Conservation (phyloP, 1,284 basidiomycete species). For the Ganoderma lucidum region DNA sequence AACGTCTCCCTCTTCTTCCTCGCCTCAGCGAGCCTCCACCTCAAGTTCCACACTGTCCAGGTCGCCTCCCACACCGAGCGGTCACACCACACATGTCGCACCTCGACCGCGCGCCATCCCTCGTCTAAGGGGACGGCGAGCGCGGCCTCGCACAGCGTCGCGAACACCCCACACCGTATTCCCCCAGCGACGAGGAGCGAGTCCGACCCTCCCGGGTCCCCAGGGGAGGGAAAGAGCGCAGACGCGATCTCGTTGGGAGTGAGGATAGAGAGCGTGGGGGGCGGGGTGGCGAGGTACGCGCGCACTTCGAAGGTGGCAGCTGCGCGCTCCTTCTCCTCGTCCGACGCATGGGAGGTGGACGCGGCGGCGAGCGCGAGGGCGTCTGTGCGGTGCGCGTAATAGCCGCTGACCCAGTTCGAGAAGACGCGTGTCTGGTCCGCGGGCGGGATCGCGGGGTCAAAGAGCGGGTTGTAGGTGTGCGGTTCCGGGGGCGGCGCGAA, state of each 20-base stretch:
- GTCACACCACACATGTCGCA: slow-evolving; percentile 23
- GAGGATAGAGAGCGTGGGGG: slow-evolving; percentile 28
- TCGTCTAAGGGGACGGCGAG: slow-evolving; percentile 15
- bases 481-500: slow-evolving; percentile 32
- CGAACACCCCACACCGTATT: slow-evolving; percentile 26
- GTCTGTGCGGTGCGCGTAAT: slow-evolving; percentile 5
- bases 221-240: slow-evolving; percentile 24
- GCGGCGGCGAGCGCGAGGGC: neutral
- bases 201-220: slow-evolving; percentile 34
- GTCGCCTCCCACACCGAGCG: slow-evolving; percentile 29
- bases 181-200: slow-evolving; percentile 22
- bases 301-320: slow-evolving; percentile 25
- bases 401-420: slow-evolving; percentile 38
- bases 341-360: neutral
- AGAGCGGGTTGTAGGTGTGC: slow-evolving; percentile 38
- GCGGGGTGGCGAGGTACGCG: slow-evolving; percentile 19
- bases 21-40: slow-evolving; percentile 5
- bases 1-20: slow-evolving; percentile 8
- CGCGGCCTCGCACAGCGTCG: slow-evolving; percentile 20
- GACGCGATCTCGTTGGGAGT: slow-evolving; percentile 24
- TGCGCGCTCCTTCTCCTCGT: neutral
- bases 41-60: slow-evolving; percentile 16
- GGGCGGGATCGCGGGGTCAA: slow-evolving; percentile 28
- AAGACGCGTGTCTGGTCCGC: slow-evolving; percentile 32
- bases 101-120: slow-evolving; percentile 16